Evolutionary conservation across 148 eudicot species (phyloP).

Genomic region (Euryodendron excelsum): DNA sequence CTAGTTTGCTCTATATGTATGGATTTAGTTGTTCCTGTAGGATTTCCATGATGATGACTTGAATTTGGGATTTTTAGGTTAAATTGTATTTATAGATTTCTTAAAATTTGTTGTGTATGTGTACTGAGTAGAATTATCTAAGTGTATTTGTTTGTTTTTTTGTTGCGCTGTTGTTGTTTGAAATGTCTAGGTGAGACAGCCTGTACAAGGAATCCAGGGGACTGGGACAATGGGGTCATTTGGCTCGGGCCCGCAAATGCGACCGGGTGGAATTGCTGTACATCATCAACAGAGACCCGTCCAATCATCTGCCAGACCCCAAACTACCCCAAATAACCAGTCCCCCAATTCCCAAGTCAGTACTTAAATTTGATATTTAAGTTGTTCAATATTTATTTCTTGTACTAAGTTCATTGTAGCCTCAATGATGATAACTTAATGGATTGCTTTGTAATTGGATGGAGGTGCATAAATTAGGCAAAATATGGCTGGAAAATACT

Average conservation of each 20-base stretch:
- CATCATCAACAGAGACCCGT: slow-evolving; percentile 64
- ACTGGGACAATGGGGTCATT: slow-evolving; percentile 49
- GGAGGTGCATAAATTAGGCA: neutral
- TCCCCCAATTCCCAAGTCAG: slow-evolving; percentile 55
- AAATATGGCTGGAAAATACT: neutral
- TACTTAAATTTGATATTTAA: slow-evolving; percentile 1
- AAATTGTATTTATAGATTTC: neutral
- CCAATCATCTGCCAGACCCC: slow-evolving; percentile 62
- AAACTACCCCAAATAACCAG: slow-evolving; percentile 34
- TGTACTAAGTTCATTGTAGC: neutral
- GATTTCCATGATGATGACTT: neutral
- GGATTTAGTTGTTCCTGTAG: neutral
- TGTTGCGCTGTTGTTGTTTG: slow-evolving; percentile 1
- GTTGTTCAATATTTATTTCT: neutral
- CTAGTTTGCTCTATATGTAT: neutral
- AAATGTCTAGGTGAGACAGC: slow-evolving; percentile 49
- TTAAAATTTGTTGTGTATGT: neutral
- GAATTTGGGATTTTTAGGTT: neutral
- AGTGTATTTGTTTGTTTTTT: slow-evolving; percentile 11
- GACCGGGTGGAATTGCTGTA: slow-evolving; percentile 48
- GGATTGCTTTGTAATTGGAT: slow-evolving; percentile 6
- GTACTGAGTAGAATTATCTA: neutral
- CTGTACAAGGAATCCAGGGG: slow-evolving; percentile 44
- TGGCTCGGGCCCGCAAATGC: slow-evolving; percentile 45
- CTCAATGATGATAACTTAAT: neutral